Base-by-base conservation (phyloP, 345 rosid species). In the Conringia planisiliqua region DNA sequence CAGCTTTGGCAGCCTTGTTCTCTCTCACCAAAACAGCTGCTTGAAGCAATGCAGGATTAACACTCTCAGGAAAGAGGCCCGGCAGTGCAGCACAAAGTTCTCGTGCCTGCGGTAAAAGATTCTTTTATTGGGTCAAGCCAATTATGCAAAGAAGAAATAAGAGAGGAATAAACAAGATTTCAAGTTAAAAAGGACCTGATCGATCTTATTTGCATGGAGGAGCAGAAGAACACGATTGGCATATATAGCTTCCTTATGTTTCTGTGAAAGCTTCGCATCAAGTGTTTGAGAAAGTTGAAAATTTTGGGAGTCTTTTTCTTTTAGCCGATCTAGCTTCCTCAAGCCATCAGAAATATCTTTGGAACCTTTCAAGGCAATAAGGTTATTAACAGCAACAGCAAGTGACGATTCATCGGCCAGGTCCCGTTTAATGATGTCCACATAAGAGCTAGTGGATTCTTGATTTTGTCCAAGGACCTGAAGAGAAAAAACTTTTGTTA, bases 121-220 rank as follows among this genome's bases (percentile, higher is more conserved):
- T 55, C 0, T 44, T 18, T 46, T 26, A 26, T 46, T 4, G 44
- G 44, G 71, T 77, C 6, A 77, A 64, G 9, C 20, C 50, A 10
- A 17, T 16, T 29, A 36, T 26, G 14, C 6, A 38, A 63, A 64
- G 60, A 62, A 54, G 20, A 70, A 58, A 68, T 17, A 1, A 55
- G n/a, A 57, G 11, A 32, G 22, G 57, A 51, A 59, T 24, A 66
- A 39, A 30, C 42, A 22, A 74, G 16, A 76, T 32, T 32, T 58
- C 10, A 71, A 17, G 59, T 20, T 18, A 17, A 12, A 52, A 29
- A 39, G 36, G 29, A 94, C 97, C 98, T 89, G 97, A 80, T 94
- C 98, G 82, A 94, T 76, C 85, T 94, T 94, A 79, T 91, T 94
- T 26, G 97, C 89, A 75, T 95, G 97, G 74, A 92, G 90, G 81